These are phyloP conservation scores for Pleurotus pulmonarius DNA, from an alignment of 768 basidiomycete genomes.

Conservation along the genomic window DNA sequence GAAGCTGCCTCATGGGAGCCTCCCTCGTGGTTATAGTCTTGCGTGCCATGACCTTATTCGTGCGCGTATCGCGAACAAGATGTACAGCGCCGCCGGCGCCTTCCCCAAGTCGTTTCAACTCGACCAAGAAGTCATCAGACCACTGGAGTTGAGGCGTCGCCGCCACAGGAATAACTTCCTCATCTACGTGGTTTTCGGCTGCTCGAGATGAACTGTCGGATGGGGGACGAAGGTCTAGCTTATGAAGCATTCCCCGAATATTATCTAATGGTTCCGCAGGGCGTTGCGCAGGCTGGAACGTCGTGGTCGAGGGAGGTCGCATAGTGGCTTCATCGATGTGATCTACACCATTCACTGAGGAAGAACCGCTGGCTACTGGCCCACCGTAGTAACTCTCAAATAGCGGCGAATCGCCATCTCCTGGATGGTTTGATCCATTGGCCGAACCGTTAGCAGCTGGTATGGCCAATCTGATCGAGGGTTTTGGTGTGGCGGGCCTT, in stretches of 20 bases:
- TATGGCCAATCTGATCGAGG: conserved; percentile 25
- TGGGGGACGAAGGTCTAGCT: conserved; percentile 27
- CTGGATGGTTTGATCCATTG: conserved; percentile 13
- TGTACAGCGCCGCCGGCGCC: conserved; percentile 96
- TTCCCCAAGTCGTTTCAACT: conserved; percentile 79
- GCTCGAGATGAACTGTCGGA: conserved; percentile 11
- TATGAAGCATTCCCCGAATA: conserved; percentile 33
- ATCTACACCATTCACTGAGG: conserved; percentile 18
- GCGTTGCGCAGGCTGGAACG: conserved; percentile 19
- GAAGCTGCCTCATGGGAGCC: conserved; percentile 88
- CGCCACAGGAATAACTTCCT: conserved; percentile 16
- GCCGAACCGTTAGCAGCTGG: conserved; percentile 17
- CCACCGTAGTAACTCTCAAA: conserved; percentile 42
- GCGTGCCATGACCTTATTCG: conserved; percentile 80
- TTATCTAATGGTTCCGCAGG: conserved; percentile 31
- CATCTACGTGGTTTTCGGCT: conserved; percentile 14
- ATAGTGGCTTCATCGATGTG: conserved; percentile 40
- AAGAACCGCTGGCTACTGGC: conserved; percentile 22
- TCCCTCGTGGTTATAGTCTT: conserved; percentile 92
- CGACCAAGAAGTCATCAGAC: conserved; percentile 73
- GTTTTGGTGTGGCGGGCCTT: conserved; percentile 26
- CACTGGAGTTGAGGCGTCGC: conserved; percentile 36
- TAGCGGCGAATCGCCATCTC: conserved; percentile 22
- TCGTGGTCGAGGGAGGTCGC: conserved; percentile 25
- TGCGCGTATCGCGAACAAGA: conserved; percentile 84